Percentiles rank a stretch among this genome's conserved stretches.
Conservation (phyloP, 1,284 basidiomycete genomes). For the Trichosporon faecale region DNA sequence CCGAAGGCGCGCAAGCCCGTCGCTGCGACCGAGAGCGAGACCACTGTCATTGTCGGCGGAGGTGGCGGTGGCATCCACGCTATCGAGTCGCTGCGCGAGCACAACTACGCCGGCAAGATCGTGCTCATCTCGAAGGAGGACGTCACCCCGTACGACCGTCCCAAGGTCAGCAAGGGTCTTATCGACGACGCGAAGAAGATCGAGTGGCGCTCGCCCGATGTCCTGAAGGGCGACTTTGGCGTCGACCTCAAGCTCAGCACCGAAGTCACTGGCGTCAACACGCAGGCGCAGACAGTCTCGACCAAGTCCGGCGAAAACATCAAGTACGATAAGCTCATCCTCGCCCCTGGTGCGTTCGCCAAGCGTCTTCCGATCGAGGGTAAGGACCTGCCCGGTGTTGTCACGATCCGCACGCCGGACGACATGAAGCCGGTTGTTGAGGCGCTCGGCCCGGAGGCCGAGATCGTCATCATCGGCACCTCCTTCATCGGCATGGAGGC, state of each 20-base stretch:
- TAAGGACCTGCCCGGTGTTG: conserved; percentile 71
- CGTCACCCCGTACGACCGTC: conserved; percentile 77
- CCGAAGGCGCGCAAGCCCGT: conserved; percentile 44
- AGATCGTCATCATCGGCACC: conserved; percentile 79
- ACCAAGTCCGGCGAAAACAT: conserved; percentile 61
- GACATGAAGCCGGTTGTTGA: conserved; percentile 74
- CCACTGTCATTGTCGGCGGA: conserved; percentile 74
- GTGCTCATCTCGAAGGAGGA: conserved; percentile 75
- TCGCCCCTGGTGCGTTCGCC: conserved; percentile 68
- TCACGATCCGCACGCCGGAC: conserved; percentile 67
- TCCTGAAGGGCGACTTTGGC: conserved; percentile 75
- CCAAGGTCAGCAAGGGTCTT: conserved; percentile 85
- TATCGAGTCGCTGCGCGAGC: conserved; percentile 80
- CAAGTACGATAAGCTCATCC: conserved; percentile 68
- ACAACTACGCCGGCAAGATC: conserved; percentile 73
- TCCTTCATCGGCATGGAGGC: conserved; percentile 95
- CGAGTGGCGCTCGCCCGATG: conserved; percentile 67
- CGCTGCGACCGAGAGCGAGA: conserved; percentile 54
- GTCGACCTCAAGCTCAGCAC: conserved; percentile 64
- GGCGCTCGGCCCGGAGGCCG: conserved; percentile 61
- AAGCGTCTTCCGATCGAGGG: conserved; percentile 70
- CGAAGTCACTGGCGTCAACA: conserved; percentile 67
- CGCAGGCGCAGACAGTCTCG: conserved; percentile 61
- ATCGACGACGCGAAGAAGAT: conserved; percentile 73
- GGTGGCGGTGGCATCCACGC: conserved; percentile 76